Evolutionary conservation across 768 basidiomycete species (phyloP).

Genomic region (Lentinula sp.): DNA sequence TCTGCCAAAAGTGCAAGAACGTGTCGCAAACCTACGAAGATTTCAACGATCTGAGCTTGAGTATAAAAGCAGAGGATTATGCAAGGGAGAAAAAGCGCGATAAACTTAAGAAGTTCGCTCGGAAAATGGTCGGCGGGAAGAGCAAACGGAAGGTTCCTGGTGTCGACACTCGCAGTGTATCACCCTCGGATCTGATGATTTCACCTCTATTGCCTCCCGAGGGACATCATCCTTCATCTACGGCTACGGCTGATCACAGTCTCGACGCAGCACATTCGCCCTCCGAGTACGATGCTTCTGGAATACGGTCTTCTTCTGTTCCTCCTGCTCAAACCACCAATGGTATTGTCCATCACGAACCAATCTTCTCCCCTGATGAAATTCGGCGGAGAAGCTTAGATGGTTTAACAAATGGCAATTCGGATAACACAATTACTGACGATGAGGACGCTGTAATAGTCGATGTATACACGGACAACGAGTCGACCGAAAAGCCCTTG

Average conservation of each 20-base stretch:
- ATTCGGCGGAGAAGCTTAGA: constrained; percentile 42
- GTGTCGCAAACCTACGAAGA: constrained; percentile 91
- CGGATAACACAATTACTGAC: constrained; percentile 10
- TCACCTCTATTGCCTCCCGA: neutral
- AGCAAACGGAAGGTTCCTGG: neutral
- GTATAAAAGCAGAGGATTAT: constrained; percentile 81
- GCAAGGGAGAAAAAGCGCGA: constrained; percentile 70
- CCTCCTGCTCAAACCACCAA: constrained; percentile 32
- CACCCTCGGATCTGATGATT: neutral
- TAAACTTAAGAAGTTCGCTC: constrained; percentile 67
- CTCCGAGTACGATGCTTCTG: neutral
- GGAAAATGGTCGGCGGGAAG: constrained; percentile 34
- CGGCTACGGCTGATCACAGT: neutral
- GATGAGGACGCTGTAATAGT: neutral
- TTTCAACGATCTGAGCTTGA: constrained; percentile 89
- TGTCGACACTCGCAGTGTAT: neutral
- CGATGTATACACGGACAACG: neutral
- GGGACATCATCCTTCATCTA: constrained; percentile 1
- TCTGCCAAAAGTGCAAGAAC: constrained; percentile 92
- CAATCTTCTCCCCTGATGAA: constrained; percentile 27
- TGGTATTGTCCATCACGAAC: constrained; percentile 26
- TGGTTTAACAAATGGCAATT: constrained; percentile 13
- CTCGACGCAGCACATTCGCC: neutral
- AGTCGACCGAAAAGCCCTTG: neutral
- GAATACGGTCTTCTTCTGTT: constrained; percentile 48